A percentile compares a stretch with the other conserved stretches of the same genome.
Conservation (phyloP, 2,329 filamentous ascomycete genomes). For the Pestalotiopsis sp. region DNA sequence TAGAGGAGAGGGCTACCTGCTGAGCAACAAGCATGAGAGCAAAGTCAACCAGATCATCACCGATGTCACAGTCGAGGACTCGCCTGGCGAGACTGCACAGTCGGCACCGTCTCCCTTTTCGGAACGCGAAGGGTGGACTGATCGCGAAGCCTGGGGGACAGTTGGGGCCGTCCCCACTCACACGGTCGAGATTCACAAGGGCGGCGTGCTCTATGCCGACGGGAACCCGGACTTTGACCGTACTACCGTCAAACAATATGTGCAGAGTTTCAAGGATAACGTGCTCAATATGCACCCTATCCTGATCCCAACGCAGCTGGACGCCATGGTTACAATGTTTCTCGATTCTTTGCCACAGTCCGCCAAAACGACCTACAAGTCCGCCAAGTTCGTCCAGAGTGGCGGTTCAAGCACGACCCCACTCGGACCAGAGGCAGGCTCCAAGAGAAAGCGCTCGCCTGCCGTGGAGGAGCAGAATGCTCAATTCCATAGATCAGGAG, state of each 20-base stretch:
- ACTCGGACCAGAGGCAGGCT: constrained; percentile 27
- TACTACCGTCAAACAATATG: constrained; percentile 52
- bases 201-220: constrained; percentile 41
- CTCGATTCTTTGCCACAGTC: constrained; percentile 47
- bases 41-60: constrained; percentile 32
- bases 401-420: constrained; percentile 5
- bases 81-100: constrained; percentile 51
- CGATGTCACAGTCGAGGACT: constrained; percentile 42
- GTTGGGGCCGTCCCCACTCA: constrained; percentile 53
- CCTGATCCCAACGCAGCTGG: constrained; percentile 54
- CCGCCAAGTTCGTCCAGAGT: constrained; percentile 33
- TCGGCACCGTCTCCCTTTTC: background rate
- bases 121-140: background rate
- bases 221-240: constrained; percentile 59
- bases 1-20: constrained; percentile 66
- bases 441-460: constrained; percentile 61
- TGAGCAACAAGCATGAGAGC: background rate
- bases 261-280: constrained; percentile 60
- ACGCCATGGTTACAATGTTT: constrained; percentile 56
- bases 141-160: constrained; percentile 56
- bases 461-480: constrained; percentile 30
- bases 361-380: constrained; percentile 23
- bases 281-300: constrained; percentile 70
- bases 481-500: constrained; percentile 44
- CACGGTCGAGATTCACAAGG: constrained; percentile 36